These are phyloP conservation scores for Mycena sanguinolenta DNA, from an alignment of 768 basidiomycete species.

Conservation along the genomic window DNA sequence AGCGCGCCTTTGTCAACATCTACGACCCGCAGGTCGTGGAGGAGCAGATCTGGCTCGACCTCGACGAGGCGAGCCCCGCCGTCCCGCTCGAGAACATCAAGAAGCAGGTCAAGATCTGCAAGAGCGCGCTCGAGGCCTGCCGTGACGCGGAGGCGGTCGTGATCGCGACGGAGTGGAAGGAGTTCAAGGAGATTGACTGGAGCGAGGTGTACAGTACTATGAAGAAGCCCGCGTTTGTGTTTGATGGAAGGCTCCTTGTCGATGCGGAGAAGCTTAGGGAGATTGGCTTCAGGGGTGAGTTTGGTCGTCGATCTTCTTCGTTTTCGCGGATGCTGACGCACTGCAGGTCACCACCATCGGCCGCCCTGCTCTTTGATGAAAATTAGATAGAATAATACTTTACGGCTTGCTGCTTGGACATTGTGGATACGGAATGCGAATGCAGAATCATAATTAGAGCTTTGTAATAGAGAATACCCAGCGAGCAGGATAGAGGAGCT, in stretches of 20 bases:
- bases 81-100: conserved; percentile 79
- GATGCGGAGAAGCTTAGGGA: conserved; percentile 82
- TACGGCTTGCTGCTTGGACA: conserved; percentile 5
- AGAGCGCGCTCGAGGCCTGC: conserved; percentile 89
- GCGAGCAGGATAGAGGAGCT: not conserved
- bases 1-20: conserved; percentile 87
- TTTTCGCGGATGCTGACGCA: not conserved
- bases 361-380: conserved; percentile 43
- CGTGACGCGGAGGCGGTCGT: conserved; percentile 92
- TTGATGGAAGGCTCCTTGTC: conserved; percentile 92
- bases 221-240: conserved; percentile 99
- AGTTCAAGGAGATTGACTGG: conserved; percentile 96
- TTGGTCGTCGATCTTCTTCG: conserved; percentile 16
- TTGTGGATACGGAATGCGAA: conserved; percentile 3
- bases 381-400: not conserved
- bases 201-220: conserved; percentile 84
- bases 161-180: conserved; percentile 97
- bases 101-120: conserved; percentile 85
- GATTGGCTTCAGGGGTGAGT: conserved; percentile 92
- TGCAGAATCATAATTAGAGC: conserved; percentile 7
- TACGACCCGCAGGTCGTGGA: conserved; percentile 94
- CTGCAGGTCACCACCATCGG: conserved; percentile 71
- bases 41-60: conserved; percentile 89
- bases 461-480: not conserved
- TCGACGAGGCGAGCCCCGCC: conserved; percentile 76